Base-by-base conservation (phyloP, 176 grass and related monocot genomes). In the Rhynchospora breviuscula region DNA sequence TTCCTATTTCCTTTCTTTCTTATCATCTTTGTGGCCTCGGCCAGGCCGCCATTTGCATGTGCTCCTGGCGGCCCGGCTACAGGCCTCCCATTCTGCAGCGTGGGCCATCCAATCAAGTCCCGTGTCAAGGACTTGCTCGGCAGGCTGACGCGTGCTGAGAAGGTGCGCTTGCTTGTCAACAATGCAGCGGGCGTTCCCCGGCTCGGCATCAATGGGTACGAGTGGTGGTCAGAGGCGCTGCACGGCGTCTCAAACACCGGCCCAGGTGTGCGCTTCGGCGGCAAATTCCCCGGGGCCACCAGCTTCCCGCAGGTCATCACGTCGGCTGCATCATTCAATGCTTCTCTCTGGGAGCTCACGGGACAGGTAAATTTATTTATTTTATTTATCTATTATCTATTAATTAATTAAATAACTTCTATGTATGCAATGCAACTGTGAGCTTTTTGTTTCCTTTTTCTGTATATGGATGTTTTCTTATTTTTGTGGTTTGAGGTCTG, bases 171-270 rank as follows among this genome's bases (percentile, higher is more conserved):
- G 62, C 95, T 94, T 67, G 95, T 94, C 72, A 93, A 98, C 87
- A 93, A 90, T 81, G 92, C 92, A 0, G 92, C 92, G 0, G 89
- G 87, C 0, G 92, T 98, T 22, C 89, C 89, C 0, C 84, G 95
- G 3, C 95, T 98, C 1, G 92, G 90, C 15, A 64, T 94, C 22
- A 78, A 31, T 0, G 83, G 86, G 0, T 98, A 98, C 87, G 89
- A 98, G 89, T 98, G 95, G 95, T 98, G 95, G 95, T 94, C 95
- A 14, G 95, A 98, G 87, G 95, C 92, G 31, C 79, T 98, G 49
- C 95, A 98, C 85, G 95, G 95, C 31, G 92, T 98, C 8, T 89
- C 95, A 5, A 84, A 88, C 88, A 83, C 86, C 0, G 89, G 92
- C 0, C 92, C 90, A 0, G 95, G 92, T 0, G 95, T 98, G 2